Percentiles rank a stretch among this genome's conserved stretches.
Evolutionary conservation across 1,139 yeast species (phyloP).

Genomic region (Protomyces inundatus): DNA sequence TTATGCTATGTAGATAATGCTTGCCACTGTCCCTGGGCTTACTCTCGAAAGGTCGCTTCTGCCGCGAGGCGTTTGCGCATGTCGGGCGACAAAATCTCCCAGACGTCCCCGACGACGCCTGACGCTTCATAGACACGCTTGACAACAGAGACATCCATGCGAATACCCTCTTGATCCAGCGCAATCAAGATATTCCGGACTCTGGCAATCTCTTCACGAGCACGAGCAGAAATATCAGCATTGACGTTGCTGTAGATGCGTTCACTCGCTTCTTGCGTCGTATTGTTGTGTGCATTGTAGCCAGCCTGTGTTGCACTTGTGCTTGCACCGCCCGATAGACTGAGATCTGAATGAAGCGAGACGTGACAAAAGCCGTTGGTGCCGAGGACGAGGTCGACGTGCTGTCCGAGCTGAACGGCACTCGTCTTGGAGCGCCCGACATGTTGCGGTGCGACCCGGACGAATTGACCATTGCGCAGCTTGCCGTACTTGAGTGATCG

Average conservation of each 20-base stretch:
- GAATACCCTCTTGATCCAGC: conserved; percentile 72
- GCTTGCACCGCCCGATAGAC: conserved; percentile 31
- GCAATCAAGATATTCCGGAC: conserved; percentile 81
- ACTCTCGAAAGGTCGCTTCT: conserved; percentile 42
- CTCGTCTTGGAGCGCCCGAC: conserved; percentile 82
- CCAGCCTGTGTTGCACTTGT: conserved; percentile 35
- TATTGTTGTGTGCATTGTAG: conserved; percentile 61
- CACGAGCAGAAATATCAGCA: conserved; percentile 56
- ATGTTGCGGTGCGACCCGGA: conserved; percentile 74
- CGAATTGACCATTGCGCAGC: conserved; percentile 79
- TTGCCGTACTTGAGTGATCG: conserved; percentile 93
- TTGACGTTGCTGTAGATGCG: conserved; percentile 90
- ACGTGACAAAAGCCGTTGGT: conserved; percentile 95
- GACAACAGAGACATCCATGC: conserved; percentile 76
- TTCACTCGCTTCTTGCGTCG: conserved; percentile 93
- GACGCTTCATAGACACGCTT: conserved; percentile 85
- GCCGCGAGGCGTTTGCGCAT: conserved; percentile 68
- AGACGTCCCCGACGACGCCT: conserved; percentile 67
- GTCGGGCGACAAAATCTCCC: conserved; percentile 67
- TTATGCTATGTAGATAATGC: neutral
- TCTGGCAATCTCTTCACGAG: conserved; percentile 71
- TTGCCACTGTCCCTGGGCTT: neutral
- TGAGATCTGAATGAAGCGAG: conserved; percentile 53
- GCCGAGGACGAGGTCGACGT: conserved; percentile 82
- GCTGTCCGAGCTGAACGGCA: conserved; percentile 81